Conservation (phyloP, 345 rosid genomes). For the Clausena lansium region DNA sequence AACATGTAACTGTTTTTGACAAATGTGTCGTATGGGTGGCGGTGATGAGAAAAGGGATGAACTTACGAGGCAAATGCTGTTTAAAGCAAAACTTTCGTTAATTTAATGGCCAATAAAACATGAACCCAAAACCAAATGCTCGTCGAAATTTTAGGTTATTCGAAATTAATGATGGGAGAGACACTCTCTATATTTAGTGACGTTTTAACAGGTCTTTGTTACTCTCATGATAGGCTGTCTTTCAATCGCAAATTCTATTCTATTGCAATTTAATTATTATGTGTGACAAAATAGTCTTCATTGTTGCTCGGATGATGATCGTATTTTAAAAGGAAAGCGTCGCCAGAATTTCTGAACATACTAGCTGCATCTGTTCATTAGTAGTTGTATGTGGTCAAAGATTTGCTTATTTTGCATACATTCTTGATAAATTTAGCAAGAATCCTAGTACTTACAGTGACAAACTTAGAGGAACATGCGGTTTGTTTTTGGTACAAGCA, state of each 20-base stretch:
- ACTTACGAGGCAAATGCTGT: constrained; percentile 17
- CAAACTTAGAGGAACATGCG: too few species aligned
- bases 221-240: not conserved
- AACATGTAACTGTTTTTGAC: constrained; percentile 33
- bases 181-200: constrained; percentile 20
- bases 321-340: too few species aligned
- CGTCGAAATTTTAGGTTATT: constrained; percentile 33
- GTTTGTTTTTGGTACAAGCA: too few species aligned
- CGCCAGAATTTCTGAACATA: too few species aligned
- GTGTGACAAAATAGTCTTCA: too few species aligned
- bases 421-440: too few species aligned
- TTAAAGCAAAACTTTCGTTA: constrained; percentile 36
- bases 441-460: too few species aligned
- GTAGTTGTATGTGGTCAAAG: too few species aligned
- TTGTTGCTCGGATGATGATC: too few species aligned
- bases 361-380: too few species aligned
- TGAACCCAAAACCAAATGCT: constrained; percentile 25
- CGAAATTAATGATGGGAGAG: constrained; percentile 1
- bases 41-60: constrained; percentile 26
- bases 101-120: constrained; percentile 30
- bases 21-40: constrained; percentile 22
- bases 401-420: too few species aligned
- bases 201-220: constrained; percentile 19
- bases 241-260: not conserved
- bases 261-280: not conserved